These are phyloP conservation scores for Ceratobasidium sp. DNA, from an alignment of 1,284 basidiomycete genomes.

Conservation along the genomic window DNA sequence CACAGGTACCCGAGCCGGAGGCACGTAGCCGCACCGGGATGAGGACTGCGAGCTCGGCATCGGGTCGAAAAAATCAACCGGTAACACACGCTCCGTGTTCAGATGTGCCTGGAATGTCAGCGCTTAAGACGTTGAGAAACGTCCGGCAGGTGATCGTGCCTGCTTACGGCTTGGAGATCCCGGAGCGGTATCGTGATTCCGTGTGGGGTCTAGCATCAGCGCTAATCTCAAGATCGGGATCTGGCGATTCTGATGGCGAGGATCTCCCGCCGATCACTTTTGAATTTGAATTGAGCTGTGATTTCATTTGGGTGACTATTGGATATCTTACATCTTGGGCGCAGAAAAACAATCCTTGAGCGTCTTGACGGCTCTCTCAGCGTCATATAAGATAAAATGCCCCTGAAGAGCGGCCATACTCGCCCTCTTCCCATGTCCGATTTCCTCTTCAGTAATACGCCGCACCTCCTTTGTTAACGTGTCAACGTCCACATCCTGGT, in stretches of 20 bases:
- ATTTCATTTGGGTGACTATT: not conserved
- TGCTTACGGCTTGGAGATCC: not conserved
- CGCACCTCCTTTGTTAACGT: conserved; percentile 67
- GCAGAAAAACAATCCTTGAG: conserved; percentile 51
- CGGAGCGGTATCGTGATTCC: not conserved
- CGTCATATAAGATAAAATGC: conserved; percentile 85
- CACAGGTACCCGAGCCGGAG: not conserved
- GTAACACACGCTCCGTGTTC: not conserved
- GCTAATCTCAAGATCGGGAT: not conserved
- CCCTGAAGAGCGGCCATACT: conserved; percentile 97
- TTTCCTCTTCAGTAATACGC: conserved; percentile 67
- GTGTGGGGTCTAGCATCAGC: not conserved
- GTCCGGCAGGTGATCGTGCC: not conserved
- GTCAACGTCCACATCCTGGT: conserved; percentile 62
- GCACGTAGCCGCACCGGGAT: not conserved
- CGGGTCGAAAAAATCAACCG: not conserved
- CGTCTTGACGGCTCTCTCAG: conserved; percentile 72
- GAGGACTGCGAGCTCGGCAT: not conserved
- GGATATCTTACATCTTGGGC: not conserved
- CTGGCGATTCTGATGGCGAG: not conserved
- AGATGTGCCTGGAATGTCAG: not conserved
- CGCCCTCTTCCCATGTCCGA: conserved; percentile 68
- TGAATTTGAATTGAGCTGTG: not conserved
- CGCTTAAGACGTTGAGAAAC: not conserved
- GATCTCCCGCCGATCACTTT: no score